Evolutionary conservation across 768 basidiomycete genomes (phyloP).

Genomic region (Megacollybia marginata): DNA sequence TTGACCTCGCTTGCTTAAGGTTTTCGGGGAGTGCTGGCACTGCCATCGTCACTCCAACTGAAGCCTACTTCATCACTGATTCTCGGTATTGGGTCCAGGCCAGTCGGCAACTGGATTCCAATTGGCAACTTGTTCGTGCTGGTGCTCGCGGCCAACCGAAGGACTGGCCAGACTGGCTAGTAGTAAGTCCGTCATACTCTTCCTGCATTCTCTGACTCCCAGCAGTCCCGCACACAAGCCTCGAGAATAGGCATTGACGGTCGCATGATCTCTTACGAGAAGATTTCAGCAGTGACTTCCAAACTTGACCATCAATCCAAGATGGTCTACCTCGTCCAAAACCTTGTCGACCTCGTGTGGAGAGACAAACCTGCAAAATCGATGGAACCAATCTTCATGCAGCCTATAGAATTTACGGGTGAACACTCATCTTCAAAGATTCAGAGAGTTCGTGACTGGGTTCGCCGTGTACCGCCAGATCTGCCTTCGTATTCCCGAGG

Average conservation of each 20-base stretch:
- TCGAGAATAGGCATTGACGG: conserved; percentile 77
- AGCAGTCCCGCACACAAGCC: conserved; percentile 30
- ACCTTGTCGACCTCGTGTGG: conserved; percentile 81
- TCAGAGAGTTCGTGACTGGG: conserved; percentile 62
- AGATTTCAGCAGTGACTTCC: conserved; percentile 51
- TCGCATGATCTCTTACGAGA: conserved; percentile 72
- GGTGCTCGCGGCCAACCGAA: conserved; percentile 47
- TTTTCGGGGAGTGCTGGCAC: conserved; percentile 64
- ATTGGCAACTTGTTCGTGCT: conserved; percentile 65
- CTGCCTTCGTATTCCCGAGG: conserved; percentile 56
- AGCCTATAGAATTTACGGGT: conserved; percentile 67
- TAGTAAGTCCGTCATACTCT: conserved; percentile 31
- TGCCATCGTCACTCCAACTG: conserved; percentile 57
- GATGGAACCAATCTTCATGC: conserved; percentile 56
- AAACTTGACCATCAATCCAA: conserved; percentile 55
- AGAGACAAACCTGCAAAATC: conserved; percentile 67
- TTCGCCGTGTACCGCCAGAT: conserved; percentile 50
- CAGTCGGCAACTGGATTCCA: conserved; percentile 54
- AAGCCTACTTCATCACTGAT: conserved; percentile 73
- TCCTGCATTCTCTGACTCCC: not conserved
- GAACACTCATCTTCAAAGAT: conserved; percentile 67
- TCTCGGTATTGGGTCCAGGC: conserved; percentile 84
- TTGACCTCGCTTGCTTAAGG: conserved; percentile 27
- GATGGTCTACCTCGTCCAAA: conserved; percentile 75
- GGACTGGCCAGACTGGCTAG: conserved; percentile 78